These are phyloP conservation scores for Dioszegia hungarica DNA, from an alignment of 768 basidiomycete species.

Conservation along the genomic window DNA sequence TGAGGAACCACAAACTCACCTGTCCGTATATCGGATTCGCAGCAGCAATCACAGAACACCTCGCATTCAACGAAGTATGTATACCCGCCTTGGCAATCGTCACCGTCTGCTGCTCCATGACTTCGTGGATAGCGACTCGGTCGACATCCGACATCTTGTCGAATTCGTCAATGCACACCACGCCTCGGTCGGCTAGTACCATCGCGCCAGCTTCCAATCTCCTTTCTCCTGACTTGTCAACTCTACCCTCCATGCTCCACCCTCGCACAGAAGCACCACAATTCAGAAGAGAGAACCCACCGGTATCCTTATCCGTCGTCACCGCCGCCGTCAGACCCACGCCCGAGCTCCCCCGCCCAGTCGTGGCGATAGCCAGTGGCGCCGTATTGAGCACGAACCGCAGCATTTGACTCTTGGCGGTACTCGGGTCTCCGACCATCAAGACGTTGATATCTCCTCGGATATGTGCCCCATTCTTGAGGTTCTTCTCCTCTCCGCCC, in stretches of 20 bases:
- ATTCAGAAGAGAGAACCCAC: too few species aligned
- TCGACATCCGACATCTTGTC: constrained; percentile 99
- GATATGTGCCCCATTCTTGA: constrained; percentile 95
- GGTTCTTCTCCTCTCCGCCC: constrained; percentile 95
- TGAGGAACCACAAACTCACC: constrained; percentile 56
- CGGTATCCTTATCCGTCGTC: constrained; percentile 95
- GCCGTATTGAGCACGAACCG: constrained; percentile 95
- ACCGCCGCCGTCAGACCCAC: constrained; percentile 98
- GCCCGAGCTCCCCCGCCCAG: constrained; percentile 94
- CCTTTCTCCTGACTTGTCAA: constrained; percentile 58
- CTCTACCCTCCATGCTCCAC: too few species aligned
- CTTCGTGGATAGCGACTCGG: constrained; percentile 98
- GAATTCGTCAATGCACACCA: constrained; percentile 99
- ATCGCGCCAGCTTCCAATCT: constrained; percentile 97
- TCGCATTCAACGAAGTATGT: constrained; percentile 93
- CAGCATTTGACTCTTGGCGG: constrained; percentile 92
- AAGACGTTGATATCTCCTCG: constrained; percentile 98
- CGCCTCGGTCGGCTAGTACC: constrained; percentile 97
- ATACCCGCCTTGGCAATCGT: constrained; percentile 99
- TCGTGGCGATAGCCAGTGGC: constrained; percentile 95
- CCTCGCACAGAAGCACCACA: too few species aligned
- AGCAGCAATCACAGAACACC: constrained; percentile 95
- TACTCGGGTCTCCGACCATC: constrained; percentile 99
- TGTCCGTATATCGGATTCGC: constrained; percentile 99
- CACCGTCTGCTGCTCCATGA: constrained; percentile 99